Conservation (phyloP, 768 basidiomycete genomes). For the Tricholoma sp. region DNA sequence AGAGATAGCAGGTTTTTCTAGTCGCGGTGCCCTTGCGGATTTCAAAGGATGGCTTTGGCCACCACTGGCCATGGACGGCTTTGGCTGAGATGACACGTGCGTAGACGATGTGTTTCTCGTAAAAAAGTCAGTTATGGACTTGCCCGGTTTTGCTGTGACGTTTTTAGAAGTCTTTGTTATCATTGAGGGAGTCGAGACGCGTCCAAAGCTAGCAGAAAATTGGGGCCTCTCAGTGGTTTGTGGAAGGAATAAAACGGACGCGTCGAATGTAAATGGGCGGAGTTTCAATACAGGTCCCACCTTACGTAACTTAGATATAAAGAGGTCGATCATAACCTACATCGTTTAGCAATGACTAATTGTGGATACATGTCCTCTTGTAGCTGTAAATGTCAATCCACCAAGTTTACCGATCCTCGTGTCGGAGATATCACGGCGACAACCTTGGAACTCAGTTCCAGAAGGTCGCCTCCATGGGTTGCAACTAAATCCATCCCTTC, state of each 20-base stretch:
- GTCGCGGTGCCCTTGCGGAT: slow-evolving; percentile 1
- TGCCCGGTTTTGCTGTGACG: slow-evolving; percentile 15
- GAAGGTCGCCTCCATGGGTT: slow-evolving; percentile 46
- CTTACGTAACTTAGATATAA: no score
- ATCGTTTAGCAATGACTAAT: no score
- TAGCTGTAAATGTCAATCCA: neutral
- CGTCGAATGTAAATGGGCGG: neutral
- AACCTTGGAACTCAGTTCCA: slow-evolving; percentile 42
- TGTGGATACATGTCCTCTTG: no score
- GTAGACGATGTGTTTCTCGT: slow-evolving; percentile 18
- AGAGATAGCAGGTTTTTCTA: slow-evolving; percentile 3
- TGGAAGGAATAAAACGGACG: neutral
- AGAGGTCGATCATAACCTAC: no score
- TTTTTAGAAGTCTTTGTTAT: slow-evolving; percentile 28
- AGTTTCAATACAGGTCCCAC: neutral
- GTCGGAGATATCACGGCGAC: slow-evolving; percentile 49
- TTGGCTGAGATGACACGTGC: slow-evolving; percentile 10
- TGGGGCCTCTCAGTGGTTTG: neutral
- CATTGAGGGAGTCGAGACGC: slow-evolving; percentile 13
- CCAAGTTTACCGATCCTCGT: slow-evolving; percentile 9
- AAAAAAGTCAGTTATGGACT: slow-evolving; percentile 46
- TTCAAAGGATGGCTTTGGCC: slow-evolving; percentile 9
- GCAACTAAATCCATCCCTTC: slow-evolving; percentile 53
- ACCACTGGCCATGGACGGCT: slow-evolving; percentile 3
- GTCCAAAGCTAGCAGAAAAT: slow-evolving; percentile 1